Base-by-base conservation (phyloP, 1,139 yeast species). In the Suzukiozyma palmioleophila region DNA sequence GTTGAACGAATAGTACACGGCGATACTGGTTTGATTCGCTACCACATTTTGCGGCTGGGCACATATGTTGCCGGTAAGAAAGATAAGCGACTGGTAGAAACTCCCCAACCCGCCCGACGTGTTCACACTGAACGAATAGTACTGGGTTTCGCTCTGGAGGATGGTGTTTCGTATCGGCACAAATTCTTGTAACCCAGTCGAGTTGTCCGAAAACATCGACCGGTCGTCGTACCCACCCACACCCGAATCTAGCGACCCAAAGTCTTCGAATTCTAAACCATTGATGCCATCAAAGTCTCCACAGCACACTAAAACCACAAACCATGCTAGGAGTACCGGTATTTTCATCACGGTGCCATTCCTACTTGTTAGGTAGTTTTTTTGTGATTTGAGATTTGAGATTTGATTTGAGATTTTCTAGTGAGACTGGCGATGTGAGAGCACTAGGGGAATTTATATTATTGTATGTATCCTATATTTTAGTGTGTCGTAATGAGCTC, bases 31-130 rank as follows among this genome's bases (percentile, higher is more conserved):
- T 14, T 64, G 69, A 38, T 54, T 51, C 5, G 43, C 49, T 1
- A 36, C 36, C 8, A 62, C 37, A 29, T 63, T 53, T 8, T 48
- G 44, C 0, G 87, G 85, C 42, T 74, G 64, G 8, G 60, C 51
- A 48, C 85, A 79, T 9, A 81, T 62, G 46, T 79, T 79, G 1
- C 84, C 87, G 15, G 84, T 75, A 5, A 81, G 47, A 46, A 79
- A 80, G 38, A 80, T 66, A 49, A 81, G 62, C 37, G 73, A 64
- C 51, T 81, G 77, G 52, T 74, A 78, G 43, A 62, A 64, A 39
- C 66, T 69, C 2, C 79, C 77, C 16, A 74, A 40, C 3, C 78
- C 79, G 5, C 62, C 51, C 8, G 73, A 56, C 1, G 74, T 64
- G 45, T 75, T 72, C 38, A 76, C 75, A 36, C 53, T 56, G 49